Evolutionary conservation across 257 asterid genomes (phyloP).

Genomic region (Leptodermis oblonga): DNA sequence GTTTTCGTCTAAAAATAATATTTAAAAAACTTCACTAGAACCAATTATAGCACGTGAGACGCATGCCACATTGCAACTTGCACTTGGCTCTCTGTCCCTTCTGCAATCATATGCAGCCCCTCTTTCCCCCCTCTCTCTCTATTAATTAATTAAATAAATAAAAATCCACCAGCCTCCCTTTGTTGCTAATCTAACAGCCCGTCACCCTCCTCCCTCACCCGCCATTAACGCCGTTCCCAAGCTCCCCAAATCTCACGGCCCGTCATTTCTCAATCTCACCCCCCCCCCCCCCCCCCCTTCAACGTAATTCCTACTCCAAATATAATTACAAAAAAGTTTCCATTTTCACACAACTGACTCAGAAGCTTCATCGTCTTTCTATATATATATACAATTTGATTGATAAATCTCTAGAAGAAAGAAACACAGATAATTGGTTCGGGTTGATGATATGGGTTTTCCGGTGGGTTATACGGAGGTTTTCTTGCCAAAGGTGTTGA

Average conservation of each 20-base stretch:
- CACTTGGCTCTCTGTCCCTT: not conserved
- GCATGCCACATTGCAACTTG: slow-evolving; percentile 16
- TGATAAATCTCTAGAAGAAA: not conserved
- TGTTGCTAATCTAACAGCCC: not conserved
- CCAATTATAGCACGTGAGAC: slow-evolving; percentile 17
- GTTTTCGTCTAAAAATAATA: too few species aligned
- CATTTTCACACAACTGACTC: slow-evolving; percentile 4
- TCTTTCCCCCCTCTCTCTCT: too few species aligned
- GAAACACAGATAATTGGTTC: not conserved
- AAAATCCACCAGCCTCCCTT: slow-evolving; percentile 7
- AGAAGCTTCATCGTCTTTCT: slow-evolving; percentile 10
- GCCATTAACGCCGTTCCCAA: not conserved
- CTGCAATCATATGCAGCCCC: slow-evolving; percentile 1
- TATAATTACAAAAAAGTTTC: not conserved
- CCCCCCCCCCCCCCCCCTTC: too few species aligned
- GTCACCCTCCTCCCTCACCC: not conserved
- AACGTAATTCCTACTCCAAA: slow-evolving; percentile 4
- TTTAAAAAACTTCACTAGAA: too few species aligned
- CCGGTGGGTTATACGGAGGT: slow-evolving; percentile 78
- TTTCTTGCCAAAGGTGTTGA: slow-evolving; percentile 60
- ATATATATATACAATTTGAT: not conserved
- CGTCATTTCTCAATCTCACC: slow-evolving; percentile 1
- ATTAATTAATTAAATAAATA: not conserved
- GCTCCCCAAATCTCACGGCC: too few species aligned
- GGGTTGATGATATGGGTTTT: slow-evolving; percentile 60